Percentiles rank a stretch among this genome's conserved stretches.
phyloP scores from a whole-genome alignment of 2,329 filamentous ascomycete genomes.

The Cladorrhinum sp. region DNA sequence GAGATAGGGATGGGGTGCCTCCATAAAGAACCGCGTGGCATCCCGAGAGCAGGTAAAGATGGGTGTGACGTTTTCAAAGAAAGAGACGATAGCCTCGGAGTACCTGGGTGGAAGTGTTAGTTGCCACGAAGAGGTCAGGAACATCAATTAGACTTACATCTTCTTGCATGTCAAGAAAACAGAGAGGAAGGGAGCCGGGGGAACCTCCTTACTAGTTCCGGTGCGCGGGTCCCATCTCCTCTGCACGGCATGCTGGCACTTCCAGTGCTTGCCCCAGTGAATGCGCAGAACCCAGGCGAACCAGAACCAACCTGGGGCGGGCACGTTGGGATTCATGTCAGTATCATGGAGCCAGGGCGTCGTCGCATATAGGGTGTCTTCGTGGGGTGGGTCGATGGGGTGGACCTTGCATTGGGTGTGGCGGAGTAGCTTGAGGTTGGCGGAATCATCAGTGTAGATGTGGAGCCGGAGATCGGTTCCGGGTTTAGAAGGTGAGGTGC shows the following conservation, averaged over 20 bases:
- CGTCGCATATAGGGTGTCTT: not conserved
- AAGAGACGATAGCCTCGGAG: constrained; percentile 22
- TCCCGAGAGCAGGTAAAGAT: constrained; percentile 30
- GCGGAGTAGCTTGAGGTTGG: not conserved
- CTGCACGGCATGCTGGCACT: constrained; percentile 27
- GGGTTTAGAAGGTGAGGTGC: not conserved
- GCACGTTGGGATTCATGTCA: not conserved
- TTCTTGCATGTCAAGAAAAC: constrained; percentile 27
- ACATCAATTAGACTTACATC: constrained; percentile 22
- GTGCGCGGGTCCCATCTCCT: constrained; percentile 20
- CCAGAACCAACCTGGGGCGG: constrained; percentile 23
- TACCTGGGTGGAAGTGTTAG: constrained; percentile 19
- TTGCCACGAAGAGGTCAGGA: not conserved
- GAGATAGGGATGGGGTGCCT: constrained; percentile 19
- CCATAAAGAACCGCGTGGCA: constrained; percentile 27
- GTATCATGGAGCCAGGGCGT: not conserved
- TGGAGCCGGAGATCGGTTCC: not conserved
- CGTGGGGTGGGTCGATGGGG: not conserved
- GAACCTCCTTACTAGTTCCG: constrained; percentile 1
- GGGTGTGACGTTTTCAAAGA: constrained; percentile 27
- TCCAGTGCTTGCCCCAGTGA: constrained; percentile 28
- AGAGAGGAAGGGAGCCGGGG: constrained; percentile 19
- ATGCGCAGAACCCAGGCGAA: constrained; percentile 25
- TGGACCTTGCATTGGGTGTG: not conserved
- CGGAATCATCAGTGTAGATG: not conserved